A percentile compares a stretch with the other conserved stretches of the same genome.
Conservation (phyloP, 176 grass and related monocot species). For the Carex scoparia region DNA sequence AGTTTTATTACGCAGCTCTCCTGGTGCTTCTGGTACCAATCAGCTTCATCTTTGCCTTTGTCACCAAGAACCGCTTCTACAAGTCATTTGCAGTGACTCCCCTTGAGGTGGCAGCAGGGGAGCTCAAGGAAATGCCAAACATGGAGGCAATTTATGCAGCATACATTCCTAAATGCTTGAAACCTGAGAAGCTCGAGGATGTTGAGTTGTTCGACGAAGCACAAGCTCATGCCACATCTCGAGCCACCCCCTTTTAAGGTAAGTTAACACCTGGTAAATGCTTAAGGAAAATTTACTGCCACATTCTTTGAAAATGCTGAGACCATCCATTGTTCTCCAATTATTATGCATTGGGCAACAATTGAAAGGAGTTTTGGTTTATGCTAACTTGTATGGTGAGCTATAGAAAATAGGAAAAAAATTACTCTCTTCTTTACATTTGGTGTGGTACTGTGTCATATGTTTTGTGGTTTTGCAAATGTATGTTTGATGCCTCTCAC, state of each 20-base stretch:
- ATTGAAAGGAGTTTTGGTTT: neutral
- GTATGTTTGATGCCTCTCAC: neutral
- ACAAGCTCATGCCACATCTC: conserved; percentile 41
- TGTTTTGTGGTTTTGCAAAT: neutral
- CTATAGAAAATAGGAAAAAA: neutral
- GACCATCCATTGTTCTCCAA: neutral
- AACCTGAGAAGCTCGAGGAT: conserved; percentile 63
- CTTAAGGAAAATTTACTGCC: neutral
- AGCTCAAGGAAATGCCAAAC: conserved; percentile 56
- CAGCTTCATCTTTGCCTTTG: conserved; percentile 52
- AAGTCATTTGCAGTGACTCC: conserved; percentile 54
- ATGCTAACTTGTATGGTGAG: neutral
- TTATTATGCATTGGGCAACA: neutral
- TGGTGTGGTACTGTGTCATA: neutral
- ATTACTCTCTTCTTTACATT: neutral
- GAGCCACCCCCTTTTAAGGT: conserved; percentile 53
- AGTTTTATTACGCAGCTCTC: conserved; percentile 21
- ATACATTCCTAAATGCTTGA: conserved; percentile 64
- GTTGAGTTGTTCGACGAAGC: conserved; percentile 61
- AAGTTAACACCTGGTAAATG: neutral
- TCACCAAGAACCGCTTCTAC: conserved; percentile 63
- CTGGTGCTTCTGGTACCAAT: conserved; percentile 39
- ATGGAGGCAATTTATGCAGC: conserved; percentile 59
- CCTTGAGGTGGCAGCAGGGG: conserved; percentile 46
- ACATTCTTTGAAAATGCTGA: neutral